These are phyloP conservation scores for Gossypium aridum DNA, from an alignment of 441 rosid species.

Conservation along the genomic window DNA sequence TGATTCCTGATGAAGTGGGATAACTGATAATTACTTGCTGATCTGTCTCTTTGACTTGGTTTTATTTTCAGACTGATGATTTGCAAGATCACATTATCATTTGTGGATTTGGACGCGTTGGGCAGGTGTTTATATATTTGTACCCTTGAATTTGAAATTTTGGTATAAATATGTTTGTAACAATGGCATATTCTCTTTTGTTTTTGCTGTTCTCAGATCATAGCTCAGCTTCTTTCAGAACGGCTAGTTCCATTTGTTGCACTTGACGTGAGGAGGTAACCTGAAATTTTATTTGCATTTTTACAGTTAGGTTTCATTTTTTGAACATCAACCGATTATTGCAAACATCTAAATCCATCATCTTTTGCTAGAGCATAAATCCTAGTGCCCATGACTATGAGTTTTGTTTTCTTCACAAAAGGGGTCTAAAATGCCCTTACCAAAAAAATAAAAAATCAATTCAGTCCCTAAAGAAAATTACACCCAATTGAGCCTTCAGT, in stretches of 20 bases:
- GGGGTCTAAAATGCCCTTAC: too few species aligned
- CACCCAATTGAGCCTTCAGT: too few species aligned
- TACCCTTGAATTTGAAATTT: neutral
- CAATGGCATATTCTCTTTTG: neutral
- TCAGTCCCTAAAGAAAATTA: too few species aligned
- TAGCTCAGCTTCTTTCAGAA: constrained; percentile 97
- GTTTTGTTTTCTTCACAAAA: neutral
- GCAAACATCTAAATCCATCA: neutral
- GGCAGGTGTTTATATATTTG: constrained; percentile 55
- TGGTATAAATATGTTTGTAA: neutral
- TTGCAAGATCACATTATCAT: constrained; percentile 90
- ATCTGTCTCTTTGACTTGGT: constrained; percentile 17
- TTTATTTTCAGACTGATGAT: constrained; percentile 81
- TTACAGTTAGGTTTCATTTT: neutral
- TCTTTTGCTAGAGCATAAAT: neutral
- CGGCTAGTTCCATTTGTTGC: constrained; percentile 95
- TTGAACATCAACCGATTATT: neutral
- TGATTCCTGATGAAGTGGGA: neutral
- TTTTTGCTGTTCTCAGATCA: constrained; percentile 49
- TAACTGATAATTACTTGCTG: neutral
- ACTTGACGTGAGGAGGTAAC: constrained; percentile 89
- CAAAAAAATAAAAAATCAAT: too few species aligned
- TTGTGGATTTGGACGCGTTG: constrained; percentile 98
- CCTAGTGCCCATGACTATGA: neutral
- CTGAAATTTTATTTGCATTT: neutral